A percentile compares a stretch with the other conserved stretches of the same genome.
Conservation (phyloP, 805 yeast species). For the Lachancea kluyveri region DNA sequence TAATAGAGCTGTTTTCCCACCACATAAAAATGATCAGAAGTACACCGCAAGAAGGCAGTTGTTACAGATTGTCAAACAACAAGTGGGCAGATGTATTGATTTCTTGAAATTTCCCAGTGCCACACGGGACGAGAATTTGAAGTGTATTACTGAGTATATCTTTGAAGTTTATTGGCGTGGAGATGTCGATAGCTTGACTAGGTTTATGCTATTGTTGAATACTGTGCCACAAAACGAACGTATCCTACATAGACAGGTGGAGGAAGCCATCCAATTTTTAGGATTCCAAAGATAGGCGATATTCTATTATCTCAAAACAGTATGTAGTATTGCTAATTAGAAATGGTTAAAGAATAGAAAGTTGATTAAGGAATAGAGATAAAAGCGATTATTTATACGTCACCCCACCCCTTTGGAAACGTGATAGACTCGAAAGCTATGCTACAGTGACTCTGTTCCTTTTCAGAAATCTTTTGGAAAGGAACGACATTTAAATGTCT, state of each 20-base stretch:
- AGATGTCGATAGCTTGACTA: conserved; percentile 20
- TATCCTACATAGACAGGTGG: conserved; percentile 23
- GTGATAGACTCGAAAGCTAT: too few relatives aligned
- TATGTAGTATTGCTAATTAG: not conserved
- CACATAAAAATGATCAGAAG: too few relatives aligned
- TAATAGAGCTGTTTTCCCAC: too few relatives aligned
- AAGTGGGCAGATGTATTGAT: conserved; percentile 28
- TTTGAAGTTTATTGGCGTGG: conserved; percentile 32
- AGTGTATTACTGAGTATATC: conserved; percentile 31
- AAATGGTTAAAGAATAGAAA: too few relatives aligned
- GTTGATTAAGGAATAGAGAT: too few relatives aligned
- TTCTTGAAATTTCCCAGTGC: conserved; percentile 30
- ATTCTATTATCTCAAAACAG: too few relatives aligned
- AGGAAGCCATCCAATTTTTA: conserved; percentile 20
- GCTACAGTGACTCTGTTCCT: too few relatives aligned
- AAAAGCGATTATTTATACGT: too few relatives aligned
- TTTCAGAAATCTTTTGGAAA: too few relatives aligned
- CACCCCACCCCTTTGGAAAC: too few relatives aligned
- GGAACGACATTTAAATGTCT: too few relatives aligned
- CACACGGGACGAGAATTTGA: conserved; percentile 28
- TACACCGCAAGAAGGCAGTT: conserved; percentile 9
- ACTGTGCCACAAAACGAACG: conserved; percentile 21
- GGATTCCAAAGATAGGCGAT: conserved; percentile 16
- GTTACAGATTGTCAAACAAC: conserved; percentile 21
- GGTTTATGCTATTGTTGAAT: conserved; percentile 17